Base-by-base conservation (phyloP, 2,329 filamentous ascomycete species). In the Lasiodiplodia sp. region DNA sequence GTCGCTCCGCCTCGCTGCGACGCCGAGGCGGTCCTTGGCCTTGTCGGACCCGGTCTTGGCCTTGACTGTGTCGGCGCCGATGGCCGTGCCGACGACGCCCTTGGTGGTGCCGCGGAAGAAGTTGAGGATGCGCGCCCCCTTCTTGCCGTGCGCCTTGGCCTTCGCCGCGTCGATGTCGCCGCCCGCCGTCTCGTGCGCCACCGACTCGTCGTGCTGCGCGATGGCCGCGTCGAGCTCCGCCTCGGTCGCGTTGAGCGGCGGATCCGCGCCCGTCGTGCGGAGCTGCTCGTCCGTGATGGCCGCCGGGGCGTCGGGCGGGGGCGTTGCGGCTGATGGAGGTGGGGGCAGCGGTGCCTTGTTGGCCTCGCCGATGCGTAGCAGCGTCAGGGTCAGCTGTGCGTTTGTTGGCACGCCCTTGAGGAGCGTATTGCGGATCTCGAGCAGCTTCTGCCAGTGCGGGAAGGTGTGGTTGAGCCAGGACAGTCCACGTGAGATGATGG, bases 401-500 rank as follows among this genome's bases (percentile, higher is more conserved):
- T 96, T 96, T 1, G 93, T 97, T 0, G 93, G 93, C 0, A 96
- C 89, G 2, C 92, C 92, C 75, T 91, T 92, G 63, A 97, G 87
- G 1, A 96, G 77, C 0, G 91, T 93, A 71, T 82, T 84, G 62
- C 28, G 21, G 12, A 93, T 80, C 73, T 94, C 89, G 18, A 95
- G 82, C 7, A 93, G 82, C 72, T 91, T 92, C 74, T 92, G 85
- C 92, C 92, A 96, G 72, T 89, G 82, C 0, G 92, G 92, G 72
- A 89, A 84, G 55, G 83, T 84, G 16, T 79, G 81, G 77, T 92
- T 90, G 34, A 92, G 78, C 72, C 87, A 86, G 14, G 79, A 78
- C 4, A 93, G 75, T 2, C 84, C 87, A 14, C 85, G 86, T 38
- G 83, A 82, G 67, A 95, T 88, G 71, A 94, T 73, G 0, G 93